Base-by-base conservation (phyloP, 2,329 filamentous ascomycete genomes). In the Calonectria pauciramosa region DNA sequence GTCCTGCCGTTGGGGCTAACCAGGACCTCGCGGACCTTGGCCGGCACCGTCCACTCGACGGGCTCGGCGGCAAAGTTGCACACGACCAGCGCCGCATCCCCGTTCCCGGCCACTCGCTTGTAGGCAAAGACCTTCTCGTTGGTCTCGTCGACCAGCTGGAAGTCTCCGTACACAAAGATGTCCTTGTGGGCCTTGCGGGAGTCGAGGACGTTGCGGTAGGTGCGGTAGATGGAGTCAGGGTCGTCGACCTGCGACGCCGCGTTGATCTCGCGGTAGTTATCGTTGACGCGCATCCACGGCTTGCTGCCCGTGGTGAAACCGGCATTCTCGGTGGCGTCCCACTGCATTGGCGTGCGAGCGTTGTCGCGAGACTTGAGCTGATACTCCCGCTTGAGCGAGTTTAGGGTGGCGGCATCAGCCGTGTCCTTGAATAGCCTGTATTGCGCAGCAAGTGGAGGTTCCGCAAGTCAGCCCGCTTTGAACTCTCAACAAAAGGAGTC, bases 201-300 rank as follows among this genome's bases (percentile, higher is more conserved):
- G 32, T 84, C 80, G n/a, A 95, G 86, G 69, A 93, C 88, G 0
- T 84, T 83, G 52, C 89, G 88, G 88, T 93, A 96, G 82, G 91
- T 93, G 73, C 87, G 84, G 80, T 93, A 90, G 26, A 92, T 88
- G 10, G 90, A 92, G 9, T 86, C 80, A 2, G 81, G 80, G 73
- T 91, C 86, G 3, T 79, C 80, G 4, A 87, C 81, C 81, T 94
- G 91, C 0, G 85, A 79, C 2, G 87, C 89, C 34, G 91, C 93
- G 80, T 96, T 96, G 84, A 93, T 86, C n/a, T 86, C 82, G 2
- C 81, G 82, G 82, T 92, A 93, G 80, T 92, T 89, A 71, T 93
- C 90, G 81, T 94, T 92, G 49, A 92, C 89, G 18, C 90, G 88
- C 90, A 95, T 95, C 94, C 94, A 96, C 3, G 93, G 92, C 69